A percentile compares a stretch with the other conserved stretches of the same genome.
These are phyloP conservation scores for Elasticomyces elasticus DNA, from an alignment of 495 filamentous ascomycete species.

Conservation along the genomic window DNA sequence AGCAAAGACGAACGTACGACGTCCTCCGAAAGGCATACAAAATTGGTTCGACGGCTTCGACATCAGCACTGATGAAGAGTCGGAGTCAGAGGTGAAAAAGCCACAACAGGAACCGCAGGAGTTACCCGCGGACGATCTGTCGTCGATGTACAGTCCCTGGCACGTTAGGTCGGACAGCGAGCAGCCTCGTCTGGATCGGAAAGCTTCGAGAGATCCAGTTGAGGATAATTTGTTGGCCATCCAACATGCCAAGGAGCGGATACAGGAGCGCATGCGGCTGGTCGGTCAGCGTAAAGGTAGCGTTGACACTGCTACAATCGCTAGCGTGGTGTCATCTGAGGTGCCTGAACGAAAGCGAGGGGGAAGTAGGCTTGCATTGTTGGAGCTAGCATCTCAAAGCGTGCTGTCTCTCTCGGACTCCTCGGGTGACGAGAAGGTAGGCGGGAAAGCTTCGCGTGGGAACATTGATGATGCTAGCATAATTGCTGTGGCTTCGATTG, in stretches of 20 bases:
- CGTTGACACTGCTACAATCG: slow-evolving; percentile 1
- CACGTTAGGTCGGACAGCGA: slow-evolving; percentile 5
- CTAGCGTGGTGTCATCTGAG: slow-evolving; percentile 4
- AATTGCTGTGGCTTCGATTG: not conserved
- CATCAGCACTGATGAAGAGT: slow-evolving; percentile 30
- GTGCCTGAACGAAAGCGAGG: not conserved
- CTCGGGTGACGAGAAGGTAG: slow-evolving; percentile 1
- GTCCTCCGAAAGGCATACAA: slow-evolving; percentile 34
- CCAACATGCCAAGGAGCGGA: slow-evolving; percentile 4
- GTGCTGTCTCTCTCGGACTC: slow-evolving; percentile 20
- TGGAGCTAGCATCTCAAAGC: slow-evolving; percentile 7
- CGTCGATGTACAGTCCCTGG: slow-evolving; percentile 12
- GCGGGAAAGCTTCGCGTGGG: not conserved
- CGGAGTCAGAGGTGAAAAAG: slow-evolving; percentile 1
- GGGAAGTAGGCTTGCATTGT: slow-evolving; percentile 8
- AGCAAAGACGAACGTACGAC: slow-evolving; percentile 31
- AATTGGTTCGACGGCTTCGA: slow-evolving; percentile 37
- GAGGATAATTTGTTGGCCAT: slow-evolving; percentile 14
- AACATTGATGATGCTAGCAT: not conserved
- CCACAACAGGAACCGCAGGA: slow-evolving; percentile 6
- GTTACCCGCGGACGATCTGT: slow-evolving; percentile 8
- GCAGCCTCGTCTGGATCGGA: slow-evolving; percentile 7
- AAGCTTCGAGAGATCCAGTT: slow-evolving; percentile 2
- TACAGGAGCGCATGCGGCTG: slow-evolving; percentile 5
- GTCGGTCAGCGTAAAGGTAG: slow-evolving; percentile 2